Base-by-base conservation (phyloP, 352 stramenopile genomes). In the Globisporangium acanthophoron region DNA sequence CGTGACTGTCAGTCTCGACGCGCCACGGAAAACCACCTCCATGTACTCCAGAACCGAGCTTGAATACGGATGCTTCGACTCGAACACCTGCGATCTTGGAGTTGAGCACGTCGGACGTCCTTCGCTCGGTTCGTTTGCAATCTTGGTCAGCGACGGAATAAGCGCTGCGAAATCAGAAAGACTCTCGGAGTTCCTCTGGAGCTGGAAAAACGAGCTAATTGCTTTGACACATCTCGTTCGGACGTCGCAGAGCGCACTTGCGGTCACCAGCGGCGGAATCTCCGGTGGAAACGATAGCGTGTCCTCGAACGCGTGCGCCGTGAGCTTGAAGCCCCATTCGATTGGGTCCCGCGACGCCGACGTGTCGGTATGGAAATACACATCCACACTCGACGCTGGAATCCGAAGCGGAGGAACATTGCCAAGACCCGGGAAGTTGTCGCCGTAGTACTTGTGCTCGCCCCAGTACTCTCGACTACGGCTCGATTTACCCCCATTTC, bases 291-390 rank as follows among this genome's bases (percentile, higher is more conserved):
- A 78, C 13, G 70, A 65, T 0, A 80, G 16, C 3, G 61, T 70
- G 13, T 89, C 70, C 67, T 88, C 72, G 20, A 78, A 90, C 2
- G 76, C 78, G 47, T 87, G 79, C 1, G 83, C 86, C 20, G 66
- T 89, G 1, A 94, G 70, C 43, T 87, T 90, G 64, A 90, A 96
- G 3, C 86, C 86, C 86, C 86, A 96, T 39, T 93, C 83, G 16
- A 67, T 69, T 3, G 67, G 53, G 12, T 66, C 58, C 21, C 24
- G 56, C 41, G 72, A 74, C 4, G 73, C 67, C 1, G 61, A 66
- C 0, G 52, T 12, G 29, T 91, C 87, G 0, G 80, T 88, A 47
- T 82, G 73, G 48, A 94, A 96, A 31, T 78, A 58, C 3, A 96
- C 76, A 54, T 90, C 76, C 27, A 96, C 78, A 43, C 52, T 70